Evolutionary conservation across 75 land plant species (phyloP), one percentile per base, ranked within the genome.

Genomic region (Picea glauca): DNA sequence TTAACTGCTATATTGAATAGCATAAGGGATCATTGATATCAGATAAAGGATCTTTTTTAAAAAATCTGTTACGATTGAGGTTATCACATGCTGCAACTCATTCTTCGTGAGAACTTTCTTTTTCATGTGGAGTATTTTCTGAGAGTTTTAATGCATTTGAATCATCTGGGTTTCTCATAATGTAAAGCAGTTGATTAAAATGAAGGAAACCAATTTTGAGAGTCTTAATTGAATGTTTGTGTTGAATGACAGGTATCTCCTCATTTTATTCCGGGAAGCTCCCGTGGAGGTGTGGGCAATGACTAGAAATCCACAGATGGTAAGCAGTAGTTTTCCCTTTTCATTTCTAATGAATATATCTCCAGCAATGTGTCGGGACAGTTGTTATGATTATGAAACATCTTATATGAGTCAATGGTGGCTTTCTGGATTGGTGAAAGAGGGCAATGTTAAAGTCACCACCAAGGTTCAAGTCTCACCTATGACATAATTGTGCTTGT

Each of bases 221-320:
- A 58, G 58, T 60, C 26, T 17, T 78, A 63, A 38, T 43, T 15
- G 20, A 78, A 43, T 65, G 57, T 13, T 35, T 59, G 20, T 30
- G 2, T 54, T 23, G 11, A 54, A 38, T 84, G 76, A 30, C 87
- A 97, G 99, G 83, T 97, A 97, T 80, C 88, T 97, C 60, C 83
- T 97, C 14, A 91, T 97, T 70, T 80, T 97, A 81, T 97, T 97
- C 80, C 93, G 98, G 70, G 99, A 97, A 85, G 99, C 99, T 78
- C 99, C 99, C 79, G 99, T 96, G 20, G 99, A 97, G 72, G 95
- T 97, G 68, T 97, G 99, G 99, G 98, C 95, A 26, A 97, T 97
- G 99, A 94, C 99, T 33, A 97, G 90, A 80, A 91, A 58, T 77
- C 99, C 99, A 32, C 88, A 94, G 35, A 90, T 97, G 99, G 99